Conservation (phyloP, 257 asterid genomes). For the Coffea canephora region DNA sequence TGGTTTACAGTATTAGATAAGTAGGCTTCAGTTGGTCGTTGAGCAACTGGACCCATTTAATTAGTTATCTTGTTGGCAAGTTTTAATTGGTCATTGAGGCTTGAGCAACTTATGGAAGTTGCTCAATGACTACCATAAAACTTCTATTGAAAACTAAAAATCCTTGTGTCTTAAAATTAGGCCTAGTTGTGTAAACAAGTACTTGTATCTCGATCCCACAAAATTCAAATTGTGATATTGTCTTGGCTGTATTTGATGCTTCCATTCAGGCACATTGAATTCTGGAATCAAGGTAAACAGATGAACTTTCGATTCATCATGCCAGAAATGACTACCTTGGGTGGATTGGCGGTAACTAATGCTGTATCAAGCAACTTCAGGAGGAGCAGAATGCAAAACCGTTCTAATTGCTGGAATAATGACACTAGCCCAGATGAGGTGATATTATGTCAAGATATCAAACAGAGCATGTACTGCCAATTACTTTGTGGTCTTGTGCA, state of each 20-base stretch:
- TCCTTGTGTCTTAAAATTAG: too few relatives aligned
- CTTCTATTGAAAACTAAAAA: too few relatives aligned
- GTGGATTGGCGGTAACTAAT: conserved; percentile 3
- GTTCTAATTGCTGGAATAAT: background rate
- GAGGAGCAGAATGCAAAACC: background rate
- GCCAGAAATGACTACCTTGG: background rate
- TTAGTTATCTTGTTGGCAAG: too few relatives aligned
- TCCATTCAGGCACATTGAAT: background rate
- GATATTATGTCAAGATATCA: background rate
- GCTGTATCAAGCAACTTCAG: background rate
- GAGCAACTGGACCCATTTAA: too few relatives aligned
- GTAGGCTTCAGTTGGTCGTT: too few relatives aligned
- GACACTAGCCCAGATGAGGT: background rate
- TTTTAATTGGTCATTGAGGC: too few relatives aligned
- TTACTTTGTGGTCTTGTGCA: conserved; percentile 12
- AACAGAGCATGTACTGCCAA: conserved; percentile 15
- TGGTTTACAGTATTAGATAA: too few relatives aligned
- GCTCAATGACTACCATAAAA: too few relatives aligned
- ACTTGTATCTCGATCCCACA: background rate
- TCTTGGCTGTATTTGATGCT: background rate
- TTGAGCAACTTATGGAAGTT: too few relatives aligned
- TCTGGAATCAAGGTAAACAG: background rate
- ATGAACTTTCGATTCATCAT: background rate
- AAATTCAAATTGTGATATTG: background rate
- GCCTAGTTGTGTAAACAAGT: background rate